phyloP scores from a whole-genome alignment of 1,284 basidiomycete genomes.

The Exobasidium cylindrosporum region DNA sequence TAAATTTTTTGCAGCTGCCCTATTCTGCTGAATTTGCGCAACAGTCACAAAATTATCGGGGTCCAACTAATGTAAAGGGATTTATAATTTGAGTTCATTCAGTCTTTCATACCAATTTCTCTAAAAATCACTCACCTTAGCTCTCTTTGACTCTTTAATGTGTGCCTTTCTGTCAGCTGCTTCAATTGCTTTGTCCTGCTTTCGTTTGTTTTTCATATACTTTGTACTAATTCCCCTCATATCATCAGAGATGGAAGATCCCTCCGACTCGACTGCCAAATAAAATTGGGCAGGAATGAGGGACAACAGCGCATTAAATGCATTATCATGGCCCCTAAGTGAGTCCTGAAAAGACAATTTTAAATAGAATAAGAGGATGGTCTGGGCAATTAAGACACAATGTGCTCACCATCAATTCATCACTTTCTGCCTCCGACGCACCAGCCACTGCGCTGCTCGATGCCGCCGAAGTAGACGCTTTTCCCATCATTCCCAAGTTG shows the following conservation, averaged over 20 bases:
- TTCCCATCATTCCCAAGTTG: conserved; percentile 9
- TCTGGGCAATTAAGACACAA: no score
- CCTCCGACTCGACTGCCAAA: conserved; percentile 34
- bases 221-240: conserved; percentile 26
- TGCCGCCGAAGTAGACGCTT: conserved; percentile 19
- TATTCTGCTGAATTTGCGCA: conserved; percentile 37
- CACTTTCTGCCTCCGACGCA: neutral
- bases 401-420: neutral
- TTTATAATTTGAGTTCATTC: no score
- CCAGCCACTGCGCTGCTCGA: conserved; percentile 7
- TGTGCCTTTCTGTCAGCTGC: conserved; percentile 41
- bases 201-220: conserved; percentile 52
- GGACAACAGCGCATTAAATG: conserved; percentile 40
- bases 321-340: conserved; percentile 34
- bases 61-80: no score
- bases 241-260: conserved; percentile 7
- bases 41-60: conserved; percentile 46
- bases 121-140: no score
- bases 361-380: no score
- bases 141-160: conserved; percentile 43
- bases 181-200: conserved; percentile 46
- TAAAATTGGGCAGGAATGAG: conserved; percentile 51
- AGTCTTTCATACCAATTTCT: no score
- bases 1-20: conserved; percentile 27
- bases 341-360: conserved; percentile 24